Percentiles rank a stretch among this genome's conserved stretches.
These are phyloP conservation scores for Annulohypoxylon bovei DNA, from an alignment of 495 filamentous ascomycete genomes.

Conservation along the genomic window DNA sequence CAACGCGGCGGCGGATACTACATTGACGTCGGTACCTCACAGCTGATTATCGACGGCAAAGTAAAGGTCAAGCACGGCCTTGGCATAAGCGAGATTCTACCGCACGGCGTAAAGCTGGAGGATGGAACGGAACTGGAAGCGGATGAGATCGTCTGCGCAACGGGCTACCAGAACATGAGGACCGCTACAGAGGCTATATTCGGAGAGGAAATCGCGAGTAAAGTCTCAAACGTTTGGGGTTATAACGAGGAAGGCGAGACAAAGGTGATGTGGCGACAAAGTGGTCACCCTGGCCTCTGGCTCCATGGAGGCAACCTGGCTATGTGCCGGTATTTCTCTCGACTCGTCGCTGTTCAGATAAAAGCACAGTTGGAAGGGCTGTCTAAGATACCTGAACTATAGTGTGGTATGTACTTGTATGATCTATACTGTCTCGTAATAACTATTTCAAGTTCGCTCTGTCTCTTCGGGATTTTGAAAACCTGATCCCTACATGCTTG, in stretches of 20 bases:
- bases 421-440: background rate
- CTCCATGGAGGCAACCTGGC: slow-evolving; percentile 85
- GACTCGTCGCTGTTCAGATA: slow-evolving; percentile 78
- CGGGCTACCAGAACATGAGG: slow-evolving; percentile 85
- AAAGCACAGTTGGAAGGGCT: slow-evolving; percentile 70
- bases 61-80: slow-evolving; percentile 78
- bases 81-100: slow-evolving; percentile 69
- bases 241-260: slow-evolving; percentile 81
- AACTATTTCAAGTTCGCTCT: background rate
- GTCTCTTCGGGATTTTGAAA: background rate
- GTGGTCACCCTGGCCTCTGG: slow-evolving; percentile 82
- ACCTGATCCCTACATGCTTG: background rate
- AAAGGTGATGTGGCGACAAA: slow-evolving; percentile 74
- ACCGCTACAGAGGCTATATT: slow-evolving; percentile 70
- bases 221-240: slow-evolving; percentile 78
- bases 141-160: slow-evolving; percentile 85
- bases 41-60: slow-evolving; percentile 79
- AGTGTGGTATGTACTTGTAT: background rate
- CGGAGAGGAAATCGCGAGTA: slow-evolving; percentile 73
- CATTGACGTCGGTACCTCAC: slow-evolving; percentile 79
- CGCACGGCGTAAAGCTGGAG: slow-evolving; percentile 68
- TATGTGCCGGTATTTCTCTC: slow-evolving; percentile 76
- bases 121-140: slow-evolving; percentile 76
- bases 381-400: slow-evolving; percentile 18
- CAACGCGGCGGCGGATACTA: slow-evolving; percentile 83